Base-by-base conservation (phyloP, 163 green algal species). In the Coccomyxa subellipsoidea region DNA sequence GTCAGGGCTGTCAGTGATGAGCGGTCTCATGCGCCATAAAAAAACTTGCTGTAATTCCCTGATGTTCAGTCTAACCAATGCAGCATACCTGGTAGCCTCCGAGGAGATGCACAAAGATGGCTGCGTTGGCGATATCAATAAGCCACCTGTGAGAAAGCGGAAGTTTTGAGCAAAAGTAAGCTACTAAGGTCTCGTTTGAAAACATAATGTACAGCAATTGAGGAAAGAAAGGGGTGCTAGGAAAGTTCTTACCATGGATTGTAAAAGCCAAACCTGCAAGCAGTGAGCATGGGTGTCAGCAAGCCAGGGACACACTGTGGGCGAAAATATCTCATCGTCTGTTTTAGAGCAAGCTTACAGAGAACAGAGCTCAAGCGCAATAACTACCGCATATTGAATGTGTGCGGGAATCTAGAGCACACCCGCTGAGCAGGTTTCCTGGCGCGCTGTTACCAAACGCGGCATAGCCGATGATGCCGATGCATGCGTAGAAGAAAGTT, bases 21-120 rank as follows among this genome's bases (percentile, higher is more conserved):
- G n/a, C n/a, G 4, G 47, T 18, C 47, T 18, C 47, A 59, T 59
- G 0, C 3, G 47, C 5, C 23, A 27, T 12, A 18, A 27, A 23
- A 59, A 8, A 8, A 59, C 21, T 2, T 59, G 47, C 5, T 2
- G 47, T 12, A 2, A 7, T 27, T 27, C 47, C 3, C 23, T 12
- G 47, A 27, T 5, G 15, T 27, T 23, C 2, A 8, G 47, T 12
- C 47, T 59, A 12, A 12, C 3, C 4, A 59, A 7, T 54, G 47
- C 47, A 59, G 21, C 47, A 27, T 18, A 59, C 47, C 47, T 59
- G 47, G 66, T 36, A 73, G 66, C 29, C 86, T 39, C 84, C 86
- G n/a, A 93, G 32, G 76, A 92, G 86, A 59, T 93, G 89, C 2
- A 93, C 83, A 25, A 92, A 76, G 0, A 92, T 80, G 29, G 88